Percentiles rank a stretch among this genome's conserved stretches.
Evolutionary conservation across 306 rosid species (phyloP).

Genomic region (Casuarina equisetifolia): DNA sequence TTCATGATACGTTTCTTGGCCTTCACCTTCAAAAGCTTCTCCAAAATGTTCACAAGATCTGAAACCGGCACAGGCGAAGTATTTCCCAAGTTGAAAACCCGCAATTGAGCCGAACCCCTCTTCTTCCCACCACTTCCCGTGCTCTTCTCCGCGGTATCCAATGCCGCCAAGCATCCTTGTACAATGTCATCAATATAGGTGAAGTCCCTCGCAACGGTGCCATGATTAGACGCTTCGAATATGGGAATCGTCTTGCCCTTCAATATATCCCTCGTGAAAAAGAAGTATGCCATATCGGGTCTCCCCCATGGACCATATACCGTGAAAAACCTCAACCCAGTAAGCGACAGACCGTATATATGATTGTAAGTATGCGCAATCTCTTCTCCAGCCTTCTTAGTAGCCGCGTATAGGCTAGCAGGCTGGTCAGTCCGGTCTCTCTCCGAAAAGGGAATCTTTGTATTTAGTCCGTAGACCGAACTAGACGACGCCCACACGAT

Average conservation of each 20-base stretch:
- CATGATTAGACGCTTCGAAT: conserved; percentile 83
- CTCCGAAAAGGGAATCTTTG: conserved; percentile 93
- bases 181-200: conserved; percentile 98
- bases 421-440: conserved; percentile 88
- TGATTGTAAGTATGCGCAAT: conserved; percentile 95
- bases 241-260: conserved; percentile 76
- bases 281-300: conserved; percentile 98
- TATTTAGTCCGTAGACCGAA: conserved; percentile 91
- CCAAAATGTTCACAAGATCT: conserved; percentile 86
- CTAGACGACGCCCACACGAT: conserved; percentile 98
- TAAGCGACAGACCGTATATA: conserved; percentile 85
- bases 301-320: conserved; percentile 99
- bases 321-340: conserved; percentile 87
- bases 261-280: conserved; percentile 84
- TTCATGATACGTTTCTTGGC: conserved; percentile 76
- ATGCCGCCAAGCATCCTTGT: conserved; percentile 82
- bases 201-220: conserved; percentile 91
- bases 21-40: conserved; percentile 86
- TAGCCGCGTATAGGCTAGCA: conserved; percentile 93
- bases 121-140: conserved; percentile 98
- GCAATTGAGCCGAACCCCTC: conserved; percentile 80
- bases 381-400: conserved; percentile 98
- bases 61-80: conserved; percentile 88
- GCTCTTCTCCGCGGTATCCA: conserved; percentile 96
- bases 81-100: conserved; percentile 93